Conservation (phyloP, 2,329 filamentous ascomycete genomes). For the Aspergillus sp. region DNA sequence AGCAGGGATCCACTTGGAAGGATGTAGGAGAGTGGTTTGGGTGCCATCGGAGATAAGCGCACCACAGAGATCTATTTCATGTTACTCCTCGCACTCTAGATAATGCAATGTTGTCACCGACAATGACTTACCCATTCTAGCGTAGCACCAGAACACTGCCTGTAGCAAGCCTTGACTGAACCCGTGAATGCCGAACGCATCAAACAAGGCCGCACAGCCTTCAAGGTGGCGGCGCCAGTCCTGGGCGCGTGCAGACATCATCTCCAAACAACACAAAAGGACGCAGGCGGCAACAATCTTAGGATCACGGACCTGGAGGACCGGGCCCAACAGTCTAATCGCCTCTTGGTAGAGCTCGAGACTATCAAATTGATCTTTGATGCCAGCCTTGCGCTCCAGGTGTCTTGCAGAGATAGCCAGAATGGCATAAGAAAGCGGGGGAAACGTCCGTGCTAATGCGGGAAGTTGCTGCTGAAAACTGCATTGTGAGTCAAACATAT, state of each 20-base stretch:
- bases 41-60: constrained; percentile 53
- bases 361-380: constrained; percentile 47
- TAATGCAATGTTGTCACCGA: not conserved
- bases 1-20: constrained; percentile 49
- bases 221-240: constrained; percentile 58
- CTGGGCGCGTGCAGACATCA: constrained; percentile 48
- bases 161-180: constrained; percentile 51
- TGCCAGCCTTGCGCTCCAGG: constrained; percentile 50
- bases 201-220: constrained; percentile 54
- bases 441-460: constrained; percentile 46
- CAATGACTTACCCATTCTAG: constrained; percentile 48
- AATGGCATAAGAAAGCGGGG: constrained; percentile 49
- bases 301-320: constrained; percentile 48
- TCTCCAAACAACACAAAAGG: constrained; percentile 54
- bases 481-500: constrained; percentile 55
- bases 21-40: constrained; percentile 48
- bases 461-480: constrained; percentile 54
- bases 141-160: constrained; percentile 59
- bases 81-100: not conserved
- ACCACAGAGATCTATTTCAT: constrained; percentile 49
- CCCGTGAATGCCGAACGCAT: constrained; percentile 51
- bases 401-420: constrained; percentile 55
- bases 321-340: constrained; percentile 48
- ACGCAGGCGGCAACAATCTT: constrained; percentile 54
- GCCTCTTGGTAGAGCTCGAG: constrained; percentile 54